These are phyloP conservation scores for Allomyces macrogynus DNA, from an alignment of 192 early-diverging fungal genomes.

Conservation along the genomic window DNA sequence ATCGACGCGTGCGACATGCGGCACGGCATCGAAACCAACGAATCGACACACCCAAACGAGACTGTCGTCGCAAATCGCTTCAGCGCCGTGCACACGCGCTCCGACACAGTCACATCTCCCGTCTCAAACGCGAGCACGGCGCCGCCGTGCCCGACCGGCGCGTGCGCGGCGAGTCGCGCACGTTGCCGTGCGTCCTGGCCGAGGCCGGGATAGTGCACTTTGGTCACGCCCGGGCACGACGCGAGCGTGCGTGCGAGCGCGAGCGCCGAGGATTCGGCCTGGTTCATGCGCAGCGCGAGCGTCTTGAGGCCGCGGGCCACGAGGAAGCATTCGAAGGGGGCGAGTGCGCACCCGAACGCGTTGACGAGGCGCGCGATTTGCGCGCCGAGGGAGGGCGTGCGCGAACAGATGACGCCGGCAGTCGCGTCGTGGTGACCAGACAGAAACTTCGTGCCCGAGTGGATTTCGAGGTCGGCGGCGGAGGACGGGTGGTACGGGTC, in stretches of 20 bases:
- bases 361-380: constrained; percentile 87
- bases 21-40: constrained; percentile 94
- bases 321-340: constrained; percentile 85
- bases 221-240: constrained; percentile 29
- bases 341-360: constrained; percentile 70
- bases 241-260: constrained; percentile 68
- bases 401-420: constrained; percentile 84
- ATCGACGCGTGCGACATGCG: constrained; percentile 95
- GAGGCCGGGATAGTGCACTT: constrained; percentile 77
- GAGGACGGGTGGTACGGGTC: too few species aligned
- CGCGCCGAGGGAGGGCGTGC: constrained; percentile 47
- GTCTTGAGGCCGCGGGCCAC: constrained; percentile 89
- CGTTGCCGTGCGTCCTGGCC: too few species aligned
- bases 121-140: constrained; percentile 92
- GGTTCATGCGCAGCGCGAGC: constrained; percentile 85
- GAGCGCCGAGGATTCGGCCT: constrained; percentile 65
- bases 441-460: constrained; percentile 95
- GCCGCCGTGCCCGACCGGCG: constrained; percentile 16
- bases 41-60: constrained; percentile 95
- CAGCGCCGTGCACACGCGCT: constrained; percentile 62
- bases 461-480: constrained; percentile 83
- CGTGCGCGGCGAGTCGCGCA: too few species aligned
- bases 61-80: constrained; percentile 82
- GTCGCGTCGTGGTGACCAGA: constrained; percentile 95
- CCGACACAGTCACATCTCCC: constrained; percentile 52